These are phyloP conservation scores for Simmondsia chinensis DNA, from an alignment of 148 eudicot genomes.

Conservation along the genomic window DNA sequence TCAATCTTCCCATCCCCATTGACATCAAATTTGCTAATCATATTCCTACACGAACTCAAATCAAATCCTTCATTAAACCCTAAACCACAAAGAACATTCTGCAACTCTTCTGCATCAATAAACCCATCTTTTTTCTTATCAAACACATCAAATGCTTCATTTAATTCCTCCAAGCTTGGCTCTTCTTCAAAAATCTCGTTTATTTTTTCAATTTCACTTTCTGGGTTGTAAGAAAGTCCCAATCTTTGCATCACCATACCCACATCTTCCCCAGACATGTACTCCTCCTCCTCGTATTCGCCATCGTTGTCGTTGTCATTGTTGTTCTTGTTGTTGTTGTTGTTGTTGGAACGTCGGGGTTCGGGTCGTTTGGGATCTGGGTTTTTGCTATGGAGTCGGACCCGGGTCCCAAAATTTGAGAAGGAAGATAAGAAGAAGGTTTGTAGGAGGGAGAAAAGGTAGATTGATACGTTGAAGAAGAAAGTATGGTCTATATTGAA, in stretches of 20 bases:
- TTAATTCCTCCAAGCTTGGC: slow-evolving; percentile 46
- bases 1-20: slow-evolving; percentile 46
- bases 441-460: background rate
- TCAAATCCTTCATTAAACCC: slow-evolving; percentile 35
- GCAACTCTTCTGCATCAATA: slow-evolving; percentile 53
- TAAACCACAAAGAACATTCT: slow-evolving; percentile 36
- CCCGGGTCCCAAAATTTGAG: too few relatives aligned
- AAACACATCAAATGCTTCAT: slow-evolving; percentile 54
- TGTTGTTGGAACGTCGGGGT: background rate
- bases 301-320: background rate
- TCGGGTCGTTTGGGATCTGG: too few relatives aligned
- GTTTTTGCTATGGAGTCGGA: too few relatives aligned
- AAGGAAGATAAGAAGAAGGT: background rate
- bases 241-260: slow-evolving; percentile 32
- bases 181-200: slow-evolving; percentile 47
- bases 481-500: too few relatives aligned
- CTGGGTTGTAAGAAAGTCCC: slow-evolving; percentile 21
- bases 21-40: slow-evolving; percentile 41
- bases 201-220: slow-evolving; percentile 18
- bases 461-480: too few relatives aligned
- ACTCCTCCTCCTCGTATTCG: slow-evolving; percentile 5
- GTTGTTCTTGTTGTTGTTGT: background rate
- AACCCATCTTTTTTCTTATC: slow-evolving; percentile 70
- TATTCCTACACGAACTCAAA: slow-evolving; percentile 28
- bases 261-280: slow-evolving; percentile 17